Conservation (phyloP, 352 stramenopile genomes). For the Phytophthora kernoviae region DNA sequence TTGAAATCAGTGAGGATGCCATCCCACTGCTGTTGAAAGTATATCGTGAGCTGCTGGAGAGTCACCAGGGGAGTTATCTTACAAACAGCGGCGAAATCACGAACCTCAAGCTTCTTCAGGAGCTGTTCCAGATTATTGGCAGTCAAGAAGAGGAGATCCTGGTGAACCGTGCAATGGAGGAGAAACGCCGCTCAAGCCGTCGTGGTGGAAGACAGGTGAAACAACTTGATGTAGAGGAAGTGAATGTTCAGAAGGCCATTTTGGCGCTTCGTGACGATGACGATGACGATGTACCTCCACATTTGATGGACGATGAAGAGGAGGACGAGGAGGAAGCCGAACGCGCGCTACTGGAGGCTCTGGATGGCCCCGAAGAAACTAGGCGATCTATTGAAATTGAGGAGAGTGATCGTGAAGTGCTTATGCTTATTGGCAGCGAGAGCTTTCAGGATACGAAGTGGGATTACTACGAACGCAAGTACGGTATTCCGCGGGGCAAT, state of each 20-base stretch:
- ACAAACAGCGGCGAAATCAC: constrained; percentile 91
- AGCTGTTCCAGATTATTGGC: constrained; percentile 93
- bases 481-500: constrained; percentile 62
- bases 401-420: constrained; percentile 51
- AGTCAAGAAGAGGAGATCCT: constrained; percentile 95
- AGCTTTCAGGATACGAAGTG: constrained; percentile 88
- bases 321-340: constrained; percentile 62
- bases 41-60: constrained; percentile 91
- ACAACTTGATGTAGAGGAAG: constrained; percentile 55
- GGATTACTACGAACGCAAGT: constrained; percentile 87
- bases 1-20: constrained; percentile 98
- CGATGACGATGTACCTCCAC: constrained; percentile 41
- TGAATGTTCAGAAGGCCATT: constrained; percentile 51
- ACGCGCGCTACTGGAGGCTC: constrained; percentile 56
- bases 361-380: constrained; percentile 60
- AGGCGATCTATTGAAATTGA: constrained; percentile 48
- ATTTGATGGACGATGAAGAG: constrained; percentile 45
- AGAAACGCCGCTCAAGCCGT: constrained; percentile 47
- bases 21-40: constrained; percentile 94
- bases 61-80: constrained; percentile 91
- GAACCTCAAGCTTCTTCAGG: constrained; percentile 91
- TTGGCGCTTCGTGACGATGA: constrained; percentile 45
- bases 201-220: constrained; percentile 30
- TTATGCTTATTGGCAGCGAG: constrained; percentile 61
- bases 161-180: constrained; percentile 64